phyloP scores from a whole-genome alignment of 495 filamentous ascomycete species.

The Aspergillus campestris region DNA sequence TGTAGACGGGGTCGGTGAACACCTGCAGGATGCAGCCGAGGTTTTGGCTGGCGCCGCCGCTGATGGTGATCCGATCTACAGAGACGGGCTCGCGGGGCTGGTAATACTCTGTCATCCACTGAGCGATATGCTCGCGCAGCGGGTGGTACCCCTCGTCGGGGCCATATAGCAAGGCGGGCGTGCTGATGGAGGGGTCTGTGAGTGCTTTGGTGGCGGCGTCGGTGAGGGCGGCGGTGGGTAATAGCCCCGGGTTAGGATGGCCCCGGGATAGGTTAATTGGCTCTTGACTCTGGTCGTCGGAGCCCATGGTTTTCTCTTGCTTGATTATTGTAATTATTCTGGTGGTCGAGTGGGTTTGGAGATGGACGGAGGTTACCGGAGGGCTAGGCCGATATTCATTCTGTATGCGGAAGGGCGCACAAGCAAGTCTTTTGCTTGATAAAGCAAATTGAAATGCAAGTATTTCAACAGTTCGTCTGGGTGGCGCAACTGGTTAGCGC shows the following conservation, averaged over 20 bases:
- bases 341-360: too few relatives aligned
- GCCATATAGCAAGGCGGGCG: slow-evolving; percentile 62
- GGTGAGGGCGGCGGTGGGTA: slow-evolving; percentile 53
- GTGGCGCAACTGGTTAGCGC: too few relatives aligned
- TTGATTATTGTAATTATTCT: too few relatives aligned
- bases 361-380: too few relatives aligned
- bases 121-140: slow-evolving; percentile 52
- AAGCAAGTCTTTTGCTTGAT: too few relatives aligned
- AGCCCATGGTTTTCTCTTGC: neutral
- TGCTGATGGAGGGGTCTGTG: slow-evolving; percentile 44
- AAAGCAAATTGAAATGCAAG: too few relatives aligned
- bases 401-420: too few relatives aligned
- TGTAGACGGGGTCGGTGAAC: slow-evolving; percentile 71
- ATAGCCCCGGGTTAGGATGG: slow-evolving; percentile 61
- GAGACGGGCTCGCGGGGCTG: slow-evolving; percentile 29
- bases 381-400: too few relatives aligned
- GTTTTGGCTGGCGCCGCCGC: slow-evolving; percentile 71
- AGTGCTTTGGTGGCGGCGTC: slow-evolving; percentile 48
- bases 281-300: slow-evolving; percentile 1
- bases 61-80: slow-evolving; percentile 62
- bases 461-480: too few relatives aligned
- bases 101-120: slow-evolving; percentile 64
- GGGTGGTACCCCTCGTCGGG: slow-evolving; percentile 67
- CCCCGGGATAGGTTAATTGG: slow-evolving; percentile 61
- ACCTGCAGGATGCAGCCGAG: slow-evolving; percentile 62